A percentile compares a stretch with the other conserved stretches of the same genome.
phyloP scores from a whole-genome alignment of 169 alveolate genomes.

The Plasmodium relictum region DNA sequence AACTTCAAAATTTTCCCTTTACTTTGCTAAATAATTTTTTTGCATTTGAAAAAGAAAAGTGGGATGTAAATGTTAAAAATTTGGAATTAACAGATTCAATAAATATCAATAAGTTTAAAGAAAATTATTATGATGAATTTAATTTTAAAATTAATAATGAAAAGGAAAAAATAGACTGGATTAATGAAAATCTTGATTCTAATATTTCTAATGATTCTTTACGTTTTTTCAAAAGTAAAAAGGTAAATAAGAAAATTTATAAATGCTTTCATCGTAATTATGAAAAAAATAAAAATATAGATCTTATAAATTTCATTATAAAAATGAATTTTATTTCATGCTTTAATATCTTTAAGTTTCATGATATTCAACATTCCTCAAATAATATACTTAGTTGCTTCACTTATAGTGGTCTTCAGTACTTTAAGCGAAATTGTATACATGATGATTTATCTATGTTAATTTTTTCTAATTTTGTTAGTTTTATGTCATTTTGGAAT shows the following conservation, averaged over 20 bases:
- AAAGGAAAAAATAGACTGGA: constrained; percentile 48
- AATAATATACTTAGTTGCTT: constrained; percentile 33
- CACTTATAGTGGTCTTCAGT: constrained; percentile 10
- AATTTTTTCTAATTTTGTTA: constrained; percentile 33
- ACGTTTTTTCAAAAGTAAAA: constrained; percentile 42
- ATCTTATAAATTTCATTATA: constrained; percentile 39
- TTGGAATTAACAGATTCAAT: constrained; percentile 11
- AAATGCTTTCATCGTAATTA: constrained; percentile 34
- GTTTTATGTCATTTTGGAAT: constrained; percentile 19
- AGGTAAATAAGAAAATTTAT: constrained; percentile 19
- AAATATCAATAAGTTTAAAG: constrained; percentile 29
- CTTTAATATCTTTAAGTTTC: constrained; percentile 21
- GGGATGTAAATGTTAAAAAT: neutral
- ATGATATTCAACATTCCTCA: constrained; percentile 27
- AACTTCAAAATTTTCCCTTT: constrained; percentile 36
- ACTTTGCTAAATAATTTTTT: constrained; percentile 37
- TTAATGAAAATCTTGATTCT: constrained; percentile 34
- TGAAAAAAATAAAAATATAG: constrained; percentile 13
- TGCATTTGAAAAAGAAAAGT: constrained; percentile 21
- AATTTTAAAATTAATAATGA: constrained; percentile 26
- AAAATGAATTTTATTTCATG: constrained; percentile 50
- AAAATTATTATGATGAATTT: constrained; percentile 25
- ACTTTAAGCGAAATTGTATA: constrained; percentile 6
- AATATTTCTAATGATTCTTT: constrained; percentile 32
- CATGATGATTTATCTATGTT: constrained; percentile 20